A percentile compares a stretch with the other conserved stretches of the same genome.
These are phyloP conservation scores for Naganishia kalamii DNA, from an alignment of 768 basidiomycete species.

Conservation along the genomic window DNA sequence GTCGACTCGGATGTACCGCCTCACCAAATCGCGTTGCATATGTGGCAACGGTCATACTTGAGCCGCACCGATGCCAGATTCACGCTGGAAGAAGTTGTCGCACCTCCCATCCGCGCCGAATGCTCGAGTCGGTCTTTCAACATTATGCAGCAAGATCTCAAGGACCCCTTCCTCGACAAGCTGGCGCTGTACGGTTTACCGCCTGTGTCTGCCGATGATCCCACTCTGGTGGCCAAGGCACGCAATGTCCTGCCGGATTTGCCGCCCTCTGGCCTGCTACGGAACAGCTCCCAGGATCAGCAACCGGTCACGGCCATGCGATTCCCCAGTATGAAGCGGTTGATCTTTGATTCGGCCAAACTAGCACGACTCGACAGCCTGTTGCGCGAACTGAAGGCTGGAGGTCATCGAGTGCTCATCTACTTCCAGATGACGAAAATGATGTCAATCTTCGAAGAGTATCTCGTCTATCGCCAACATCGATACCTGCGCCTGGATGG, in stretches of 20 bases:
- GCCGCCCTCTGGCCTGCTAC: slow-evolving; percentile 62
- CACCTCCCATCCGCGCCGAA: slow-evolving; percentile 69
- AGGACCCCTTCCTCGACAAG: slow-evolving; percentile 62
- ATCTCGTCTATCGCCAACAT: slow-evolving; percentile 91
- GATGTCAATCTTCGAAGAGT: slow-evolving; percentile 99
- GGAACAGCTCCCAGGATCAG: slow-evolving; percentile 62
- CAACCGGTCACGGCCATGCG: slow-evolving; percentile 76
- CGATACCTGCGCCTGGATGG: slow-evolving; percentile 90
- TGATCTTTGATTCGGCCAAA: slow-evolving; percentile 95
- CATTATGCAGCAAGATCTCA: slow-evolving; percentile 10
- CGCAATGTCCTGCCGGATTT: slow-evolving; percentile 56
- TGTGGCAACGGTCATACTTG: slow-evolving; percentile 71
- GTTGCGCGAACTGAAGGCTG: slow-evolving; percentile 84
- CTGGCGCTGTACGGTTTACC: slow-evolving; percentile 84
- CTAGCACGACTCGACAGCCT: slow-evolving; percentile 80
- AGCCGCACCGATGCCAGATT: slow-evolving; percentile 74
- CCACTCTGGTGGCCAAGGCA: slow-evolving; percentile 52
- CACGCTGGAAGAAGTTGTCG: slow-evolving; percentile 76
- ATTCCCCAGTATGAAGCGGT: slow-evolving; percentile 86
- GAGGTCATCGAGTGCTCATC: slow-evolving; percentile 85
- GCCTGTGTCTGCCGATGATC: slow-evolving; percentile 58
- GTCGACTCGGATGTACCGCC: slow-evolving; percentile 50
- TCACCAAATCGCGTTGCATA: slow-evolving; percentile 55
- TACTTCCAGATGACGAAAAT: slow-evolving; percentile 99
- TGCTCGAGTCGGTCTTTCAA: slow-evolving; percentile 73